Evolutionary conservation across 225 moss, liverwort and hornwort species (phyloP), one percentile per base, ranked within the genome.

Genomic region (Physcomitrellopsis africana): DNA sequence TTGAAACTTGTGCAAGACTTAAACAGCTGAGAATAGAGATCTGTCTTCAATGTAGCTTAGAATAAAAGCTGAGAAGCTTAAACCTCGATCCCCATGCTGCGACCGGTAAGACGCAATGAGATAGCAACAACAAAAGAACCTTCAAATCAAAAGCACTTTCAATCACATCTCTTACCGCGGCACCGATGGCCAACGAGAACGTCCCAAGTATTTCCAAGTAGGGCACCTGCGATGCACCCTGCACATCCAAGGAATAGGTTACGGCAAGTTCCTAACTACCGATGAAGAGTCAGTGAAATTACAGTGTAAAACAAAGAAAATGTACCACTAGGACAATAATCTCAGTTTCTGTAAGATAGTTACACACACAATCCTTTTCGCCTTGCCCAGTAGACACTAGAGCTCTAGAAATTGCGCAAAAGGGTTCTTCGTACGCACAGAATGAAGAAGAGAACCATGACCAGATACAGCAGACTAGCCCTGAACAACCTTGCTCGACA

Each of bases 181-280:
- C 92, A 56, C 96, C 96, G 12, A 92, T 81, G 8, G 96, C 96
- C 15, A 96, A 88, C 5, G 90, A 69, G 53, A 96, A 91, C 14
- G 87, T 96, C 62, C 92, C 96, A 10, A 92, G 51, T 60, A 96
- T 89, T 72, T 96, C 96, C 15, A 72, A 14, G 13, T 91, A 91
- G 0, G 96, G 96, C 51, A 96, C 79, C 74, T 72, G 75, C 16
- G 69, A 74, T 16, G 80, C 80, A 8, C 86, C 90, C 87, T 88
- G 87, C 26, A 22, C 17, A 20, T 54, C 9, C 61, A 62, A 46
- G 37, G 37, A 11, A 18, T 48, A 11, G 13, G 7, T 68, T 7
- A 76, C 29, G 63, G 17, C 43, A n/a, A 22, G 9, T 41, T 0
- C 16, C 16, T 17, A 8, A 24, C 16, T 6, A 10, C 6, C 5